Evolutionary conservation across 371 early-diverging fungal genomes (phyloP).

Genomic region (Mucor lusitanicus): DNA sequence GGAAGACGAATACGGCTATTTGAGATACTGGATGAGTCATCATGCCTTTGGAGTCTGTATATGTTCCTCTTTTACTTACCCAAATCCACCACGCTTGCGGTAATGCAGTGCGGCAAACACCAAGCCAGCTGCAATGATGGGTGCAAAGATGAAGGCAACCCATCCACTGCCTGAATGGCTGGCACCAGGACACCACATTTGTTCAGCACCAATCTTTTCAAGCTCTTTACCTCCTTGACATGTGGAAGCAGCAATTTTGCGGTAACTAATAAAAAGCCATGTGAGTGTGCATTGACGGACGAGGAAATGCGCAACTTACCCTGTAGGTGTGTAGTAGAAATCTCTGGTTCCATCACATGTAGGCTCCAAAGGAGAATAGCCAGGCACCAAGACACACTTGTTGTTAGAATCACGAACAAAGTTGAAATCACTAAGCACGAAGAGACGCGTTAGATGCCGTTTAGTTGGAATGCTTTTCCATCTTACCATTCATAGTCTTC

Average conservation of each 20-base stretch:
- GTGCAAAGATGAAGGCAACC: constrained; percentile 40
- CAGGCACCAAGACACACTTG: constrained; percentile 68
- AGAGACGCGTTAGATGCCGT: neutral
- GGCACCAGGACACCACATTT: constrained; percentile 71
- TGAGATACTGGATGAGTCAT: neutral
- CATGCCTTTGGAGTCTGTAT: neutral
- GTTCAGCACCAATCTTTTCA: constrained; percentile 40
- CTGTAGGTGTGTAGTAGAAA: constrained; percentile 62
- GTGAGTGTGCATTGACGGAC: neutral
- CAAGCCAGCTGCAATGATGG: constrained; percentile 38
- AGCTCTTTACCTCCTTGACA: constrained; percentile 64
- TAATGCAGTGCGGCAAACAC: constrained; percentile 40
- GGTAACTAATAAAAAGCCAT: constrained; percentile 54
- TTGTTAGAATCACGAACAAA: constrained; percentile 63
- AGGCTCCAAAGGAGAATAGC: constrained; percentile 54
- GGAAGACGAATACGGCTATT: constrained; percentile 44
- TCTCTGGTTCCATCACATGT: constrained; percentile 59
- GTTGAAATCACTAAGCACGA: constrained; percentile 67
- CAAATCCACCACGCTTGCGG: constrained; percentile 39
- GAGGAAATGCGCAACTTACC: constrained; percentile 23
- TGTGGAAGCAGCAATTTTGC: constrained; percentile 75
- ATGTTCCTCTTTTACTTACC: constrained; percentile 15
- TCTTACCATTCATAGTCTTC: constrained; percentile 86
- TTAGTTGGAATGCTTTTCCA: neutral
- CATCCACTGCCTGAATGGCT: constrained; percentile 36